Conservation (phyloP, 305 asterid species). For the Fraxinus floribunda region DNA sequence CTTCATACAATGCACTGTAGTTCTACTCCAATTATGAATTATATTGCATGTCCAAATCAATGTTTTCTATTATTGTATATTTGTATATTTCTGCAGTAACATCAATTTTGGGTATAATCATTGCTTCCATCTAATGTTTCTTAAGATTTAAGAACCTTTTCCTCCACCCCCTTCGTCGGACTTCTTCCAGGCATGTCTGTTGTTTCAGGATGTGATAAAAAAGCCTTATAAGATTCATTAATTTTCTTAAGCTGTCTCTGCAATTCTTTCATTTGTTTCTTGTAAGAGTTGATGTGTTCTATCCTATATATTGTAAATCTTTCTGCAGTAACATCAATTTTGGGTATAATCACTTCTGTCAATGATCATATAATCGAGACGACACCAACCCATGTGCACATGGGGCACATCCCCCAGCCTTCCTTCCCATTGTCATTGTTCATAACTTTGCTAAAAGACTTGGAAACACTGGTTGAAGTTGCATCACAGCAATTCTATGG, state of each 20-base stretch:
- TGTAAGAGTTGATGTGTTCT: constrained; percentile 1
- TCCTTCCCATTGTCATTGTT: constrained; percentile 69
- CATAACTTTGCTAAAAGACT: constrained; percentile 84
- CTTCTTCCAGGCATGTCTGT: too few species aligned
- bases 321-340: constrained; percentile 73
- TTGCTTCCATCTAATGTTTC: constrained; percentile 38
- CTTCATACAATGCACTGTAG: not conserved
- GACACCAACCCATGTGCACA: constrained; percentile 36
- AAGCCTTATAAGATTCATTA: not conserved
- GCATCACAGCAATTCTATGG: constrained; percentile 76
- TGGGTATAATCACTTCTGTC: constrained; percentile 70
- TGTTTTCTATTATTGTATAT: not conserved
- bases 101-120: constrained; percentile 34
- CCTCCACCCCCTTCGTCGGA: too few species aligned
- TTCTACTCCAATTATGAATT: not conserved
- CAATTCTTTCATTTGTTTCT: not conserved
- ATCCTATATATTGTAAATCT: constrained; percentile 10
- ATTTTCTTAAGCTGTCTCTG: not conserved
- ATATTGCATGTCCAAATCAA: not conserved
- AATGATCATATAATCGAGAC: constrained; percentile 81
- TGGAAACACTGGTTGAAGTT: constrained; percentile 94
- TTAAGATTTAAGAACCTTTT: constrained; percentile 34
- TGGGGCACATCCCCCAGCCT: constrained; percentile 42
- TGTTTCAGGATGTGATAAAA: too few species aligned
- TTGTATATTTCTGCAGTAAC: constrained; percentile 34